These are phyloP conservation scores for Rhodomyrtus tomentosa DNA, from an alignment of 345 rosid genomes.

Conservation along the genomic window DNA sequence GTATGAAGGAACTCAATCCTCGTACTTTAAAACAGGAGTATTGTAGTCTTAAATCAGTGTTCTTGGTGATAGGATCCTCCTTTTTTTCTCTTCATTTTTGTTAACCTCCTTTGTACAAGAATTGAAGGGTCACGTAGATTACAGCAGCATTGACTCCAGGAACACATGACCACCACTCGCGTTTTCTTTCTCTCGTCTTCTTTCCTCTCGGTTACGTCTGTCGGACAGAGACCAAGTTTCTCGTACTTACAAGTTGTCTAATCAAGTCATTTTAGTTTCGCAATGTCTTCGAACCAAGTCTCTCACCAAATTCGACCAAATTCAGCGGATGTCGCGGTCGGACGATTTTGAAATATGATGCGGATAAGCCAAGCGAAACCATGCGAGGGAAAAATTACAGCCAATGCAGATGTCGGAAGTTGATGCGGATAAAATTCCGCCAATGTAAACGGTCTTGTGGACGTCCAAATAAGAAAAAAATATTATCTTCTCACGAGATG, in stretches of 20 bases:
- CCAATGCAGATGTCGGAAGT: too few relatives aligned
- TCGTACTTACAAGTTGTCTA: background rate
- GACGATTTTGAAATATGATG: background rate
- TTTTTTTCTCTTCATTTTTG: background rate
- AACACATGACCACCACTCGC: too few relatives aligned
- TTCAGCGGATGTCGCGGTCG: accelerated
- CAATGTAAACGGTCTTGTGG: background rate
- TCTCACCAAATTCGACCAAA: background rate
- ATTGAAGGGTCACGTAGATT: background rate
- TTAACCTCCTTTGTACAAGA: too few relatives aligned
- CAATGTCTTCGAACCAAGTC: background rate
- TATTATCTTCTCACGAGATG: too few relatives aligned
- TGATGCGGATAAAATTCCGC: too few relatives aligned
- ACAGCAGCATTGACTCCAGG: too few relatives aligned
- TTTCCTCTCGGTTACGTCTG: too few relatives aligned
- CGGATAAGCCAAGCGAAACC: background rate
- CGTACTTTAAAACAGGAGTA: background rate
- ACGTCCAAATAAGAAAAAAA: background rate
- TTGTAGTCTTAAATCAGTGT: background rate
- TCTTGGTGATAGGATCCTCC: background rate
- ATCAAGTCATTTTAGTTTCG: background rate
- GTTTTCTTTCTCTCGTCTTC: background rate
- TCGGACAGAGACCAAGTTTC: background rate
- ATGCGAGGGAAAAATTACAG: too few relatives aligned
- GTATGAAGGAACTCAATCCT: background rate